Percentiles rank a stretch among this genome's conserved stretches.
Evolutionary conservation across 2,329 filamentous ascomycete genomes (phyloP).

Genomic region (Endocalyx cinctus): DNA sequence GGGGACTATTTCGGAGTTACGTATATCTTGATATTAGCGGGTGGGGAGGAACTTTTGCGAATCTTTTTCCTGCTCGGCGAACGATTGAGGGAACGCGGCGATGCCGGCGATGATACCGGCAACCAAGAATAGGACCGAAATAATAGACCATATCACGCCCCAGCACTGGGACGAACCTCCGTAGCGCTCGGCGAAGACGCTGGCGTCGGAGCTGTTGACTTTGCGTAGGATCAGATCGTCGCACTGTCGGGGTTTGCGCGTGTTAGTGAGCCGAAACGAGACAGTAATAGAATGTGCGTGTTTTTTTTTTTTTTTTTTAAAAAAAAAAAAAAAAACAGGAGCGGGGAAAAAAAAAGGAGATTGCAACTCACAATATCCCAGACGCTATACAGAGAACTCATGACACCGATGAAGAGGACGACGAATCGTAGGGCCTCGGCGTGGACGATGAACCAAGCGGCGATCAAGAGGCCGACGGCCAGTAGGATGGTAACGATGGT

Average conservation of each 20-base stretch:
- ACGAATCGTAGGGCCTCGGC: slow-evolving; percentile 70
- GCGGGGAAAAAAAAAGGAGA: neutral
- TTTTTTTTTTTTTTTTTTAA: slow-evolving; percentile 2
- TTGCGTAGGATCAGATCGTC: slow-evolving; percentile 77
- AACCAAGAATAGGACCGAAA: slow-evolving; percentile 68
- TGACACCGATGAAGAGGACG: slow-evolving; percentile 76
- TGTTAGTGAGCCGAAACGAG: neutral
- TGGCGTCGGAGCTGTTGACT: slow-evolving; percentile 75
- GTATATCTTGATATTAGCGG: slow-evolving; percentile 4
- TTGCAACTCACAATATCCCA: slow-evolving; percentile 65
- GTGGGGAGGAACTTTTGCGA: slow-evolving; percentile 17
- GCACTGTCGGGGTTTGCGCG: slow-evolving; percentile 39
- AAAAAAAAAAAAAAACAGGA: neutral
- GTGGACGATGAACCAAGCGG: slow-evolving; percentile 75
- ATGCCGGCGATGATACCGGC: slow-evolving; percentile 70
- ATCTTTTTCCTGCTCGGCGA: slow-evolving; percentile 31
- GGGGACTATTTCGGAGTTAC: too few relatives aligned
- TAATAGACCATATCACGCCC: slow-evolving; percentile 73
- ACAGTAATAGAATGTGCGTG: neutral
- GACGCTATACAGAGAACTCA: slow-evolving; percentile 74
- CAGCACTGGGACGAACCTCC: slow-evolving; percentile 77
- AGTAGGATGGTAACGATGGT: slow-evolving; percentile 67
- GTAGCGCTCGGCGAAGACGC: slow-evolving; percentile 72
- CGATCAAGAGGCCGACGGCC: slow-evolving; percentile 66
- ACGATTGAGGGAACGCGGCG: slow-evolving; percentile 69